These are phyloP conservation scores for Trichosporon sp. DNA, from an alignment of 1,284 basidiomycete species.

Conservation along the genomic window DNA sequence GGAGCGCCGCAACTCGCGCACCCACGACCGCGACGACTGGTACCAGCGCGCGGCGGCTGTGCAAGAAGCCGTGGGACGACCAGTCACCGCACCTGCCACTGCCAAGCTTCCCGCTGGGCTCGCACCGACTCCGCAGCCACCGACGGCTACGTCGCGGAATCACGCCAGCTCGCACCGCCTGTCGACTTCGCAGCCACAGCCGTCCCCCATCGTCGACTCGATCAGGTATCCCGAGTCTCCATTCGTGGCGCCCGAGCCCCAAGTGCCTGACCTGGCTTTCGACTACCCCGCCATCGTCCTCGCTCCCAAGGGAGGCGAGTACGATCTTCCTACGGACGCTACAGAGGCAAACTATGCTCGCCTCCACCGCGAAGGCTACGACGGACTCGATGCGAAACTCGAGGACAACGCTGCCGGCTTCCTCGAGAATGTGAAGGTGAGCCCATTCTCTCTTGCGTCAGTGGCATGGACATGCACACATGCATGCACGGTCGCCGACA, in stretches of 20 bases:
- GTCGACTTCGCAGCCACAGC: neutral
- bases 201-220: neutral
- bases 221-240: slow-evolving; percentile 14
- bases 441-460: slow-evolving; percentile 22
- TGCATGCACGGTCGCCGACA: too few species aligned
- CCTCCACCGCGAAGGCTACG: slow-evolving; percentile 42
- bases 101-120: neutral
- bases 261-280: slow-evolving; percentile 12
- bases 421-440: slow-evolving; percentile 57
- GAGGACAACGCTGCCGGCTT: slow-evolving; percentile 48
- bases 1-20: slow-evolving; percentile 9
- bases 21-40: slow-evolving; percentile 14
- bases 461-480: neutral
- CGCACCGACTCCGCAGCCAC: neutral
- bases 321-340: slow-evolving; percentile 20
- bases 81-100: neutral
- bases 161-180: neutral
- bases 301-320: slow-evolving; percentile 17
- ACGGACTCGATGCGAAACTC: slow-evolving; percentile 40
- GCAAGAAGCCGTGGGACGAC: neutral
- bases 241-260: slow-evolving; percentile 26
- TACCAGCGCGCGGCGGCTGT: neutral
- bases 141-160: neutral
- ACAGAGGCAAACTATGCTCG: slow-evolving; percentile 25
- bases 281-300: slow-evolving; percentile 22